phyloP scores from a whole-genome alignment of 805 yeast species.

The Pichia phayaonensis region DNA sequence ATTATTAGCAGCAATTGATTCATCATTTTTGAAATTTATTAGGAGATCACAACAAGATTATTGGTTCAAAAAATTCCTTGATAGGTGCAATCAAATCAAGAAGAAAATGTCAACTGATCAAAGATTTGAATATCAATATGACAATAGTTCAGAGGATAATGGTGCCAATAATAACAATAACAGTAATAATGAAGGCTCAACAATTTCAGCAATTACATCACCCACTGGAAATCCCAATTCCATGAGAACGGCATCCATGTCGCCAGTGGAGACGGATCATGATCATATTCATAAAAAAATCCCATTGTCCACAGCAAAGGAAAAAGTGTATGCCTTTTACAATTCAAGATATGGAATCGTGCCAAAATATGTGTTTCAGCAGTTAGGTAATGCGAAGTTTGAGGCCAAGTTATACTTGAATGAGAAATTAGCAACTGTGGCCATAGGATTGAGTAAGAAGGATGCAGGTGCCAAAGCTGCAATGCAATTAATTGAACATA shows the following conservation, averaged over 20 bases:
- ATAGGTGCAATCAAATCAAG: background rate
- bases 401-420: constrained; percentile 3
- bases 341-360: constrained; percentile 6
- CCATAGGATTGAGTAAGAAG: constrained; percentile 7
- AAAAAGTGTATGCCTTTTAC: constrained; percentile 7
- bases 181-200: background rate
- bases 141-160: background rate
- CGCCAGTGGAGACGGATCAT: background rate
- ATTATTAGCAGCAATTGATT: constrained; percentile 3
- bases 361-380: constrained; percentile 4
- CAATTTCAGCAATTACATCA: background rate
- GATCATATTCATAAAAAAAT: background rate
- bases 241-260: background rate
- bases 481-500: constrained; percentile 3
- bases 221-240: background rate
- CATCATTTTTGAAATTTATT: background rate
- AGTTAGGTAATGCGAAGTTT: constrained; percentile 1
- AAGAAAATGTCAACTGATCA: background rate
- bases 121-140: background rate
- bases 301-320: constrained; percentile 4
- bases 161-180: background rate
- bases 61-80: constrained; percentile 4
- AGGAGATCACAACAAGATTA: constrained; percentile 2
- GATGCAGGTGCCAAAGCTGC: constrained; percentile 11
- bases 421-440: constrained; percentile 1